Percentiles rank a stretch among this genome's conserved stretches.
These are phyloP conservation scores for Hanseniaspora lachancei DNA, from an alignment of 805 yeast species.

Conservation along the genomic window DNA sequence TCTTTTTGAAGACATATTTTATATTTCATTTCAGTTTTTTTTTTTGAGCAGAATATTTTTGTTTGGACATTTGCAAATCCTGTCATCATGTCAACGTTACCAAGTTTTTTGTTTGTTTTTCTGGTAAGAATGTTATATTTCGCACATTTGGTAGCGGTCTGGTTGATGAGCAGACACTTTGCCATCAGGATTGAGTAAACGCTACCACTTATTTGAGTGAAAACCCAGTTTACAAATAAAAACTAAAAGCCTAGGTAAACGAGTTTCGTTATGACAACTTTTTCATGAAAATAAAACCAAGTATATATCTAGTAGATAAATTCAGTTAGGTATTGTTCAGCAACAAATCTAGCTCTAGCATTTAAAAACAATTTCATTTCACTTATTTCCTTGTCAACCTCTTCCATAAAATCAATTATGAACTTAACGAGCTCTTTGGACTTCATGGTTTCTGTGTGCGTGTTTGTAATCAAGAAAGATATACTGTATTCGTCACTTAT, in stretches of 20 bases:
- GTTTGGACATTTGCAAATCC: background rate
- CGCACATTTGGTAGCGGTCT: background rate
- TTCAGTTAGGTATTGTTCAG: conserved; percentile 87
- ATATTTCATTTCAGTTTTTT: no score
- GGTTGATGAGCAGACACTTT: no score
- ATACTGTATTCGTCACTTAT: conserved; percentile 74
- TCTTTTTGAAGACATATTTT: no score
- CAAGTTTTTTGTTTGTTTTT: background rate
- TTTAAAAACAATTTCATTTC: conserved; percentile 95
- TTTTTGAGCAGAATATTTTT: no score
- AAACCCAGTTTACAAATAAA: no score
- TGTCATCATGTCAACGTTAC: background rate
- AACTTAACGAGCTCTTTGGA: conserved; percentile 92
- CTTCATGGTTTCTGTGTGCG: conserved; percentile 90
- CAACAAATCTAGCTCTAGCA: conserved; percentile 94
- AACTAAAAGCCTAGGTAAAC: no score
- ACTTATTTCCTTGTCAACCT: conserved; percentile 94
- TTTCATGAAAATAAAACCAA: background rate
- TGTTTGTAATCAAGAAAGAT: conserved; percentile 82
- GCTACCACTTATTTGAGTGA: background rate
- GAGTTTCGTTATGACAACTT: no score
- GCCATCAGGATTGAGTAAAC: background rate
- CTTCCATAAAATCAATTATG: conserved; percentile 97
- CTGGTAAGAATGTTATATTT: background rate
- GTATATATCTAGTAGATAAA: conserved; percentile 41